A percentile compares a stretch with the other conserved stretches of the same genome.
phyloP scores from a whole-genome alignment of 176 grass and related monocot genomes.

The Juncus effusus region DNA sequence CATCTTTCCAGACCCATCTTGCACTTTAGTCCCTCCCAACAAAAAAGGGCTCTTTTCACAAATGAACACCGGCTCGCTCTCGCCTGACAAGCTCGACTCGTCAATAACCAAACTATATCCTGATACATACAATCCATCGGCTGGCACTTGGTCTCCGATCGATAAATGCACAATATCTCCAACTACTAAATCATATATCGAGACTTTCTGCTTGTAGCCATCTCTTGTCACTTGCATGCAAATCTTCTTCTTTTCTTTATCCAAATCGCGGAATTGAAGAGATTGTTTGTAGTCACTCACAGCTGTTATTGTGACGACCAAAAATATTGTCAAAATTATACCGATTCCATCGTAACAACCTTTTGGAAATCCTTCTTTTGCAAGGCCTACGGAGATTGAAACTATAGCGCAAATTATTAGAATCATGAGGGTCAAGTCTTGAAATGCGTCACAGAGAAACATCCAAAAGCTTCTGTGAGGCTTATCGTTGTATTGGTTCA shows the following conservation, averaged over 20 bases:
- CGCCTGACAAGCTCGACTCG: slow-evolving; percentile 80
- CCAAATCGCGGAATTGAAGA: slow-evolving; percentile 89
- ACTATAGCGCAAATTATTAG: slow-evolving; percentile 72
- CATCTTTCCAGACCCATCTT: slow-evolving; percentile 84
- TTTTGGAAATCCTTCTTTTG: slow-evolving; percentile 69
- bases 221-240: slow-evolving; percentile 79
- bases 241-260: slow-evolving; percentile 98
- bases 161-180: slow-evolving; percentile 83
- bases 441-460: slow-evolving; percentile 85
- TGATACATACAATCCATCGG: slow-evolving; percentile 71
- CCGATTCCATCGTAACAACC: slow-evolving; percentile 85
- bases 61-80: slow-evolving; percentile 79
- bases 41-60: slow-evolving; percentile 54
- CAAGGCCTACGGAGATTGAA: slow-evolving; percentile 65
- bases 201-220: slow-evolving; percentile 79
- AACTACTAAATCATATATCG: slow-evolving; percentile 85
- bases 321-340: slow-evolving; percentile 69
- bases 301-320: slow-evolving; percentile 77
- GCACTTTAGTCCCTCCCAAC: slow-evolving; percentile 95
- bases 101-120: slow-evolving; percentile 80
- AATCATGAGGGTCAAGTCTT: slow-evolving; percentile 83
- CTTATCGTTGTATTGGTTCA: slow-evolving; percentile 75
- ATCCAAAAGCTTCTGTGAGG: slow-evolving; percentile 77
- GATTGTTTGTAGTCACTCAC: slow-evolving; percentile 93
- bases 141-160: slow-evolving; percentile 85